Conservation (phyloP, 2,329 filamentous ascomycete genomes). For the Pestalotiopsis sp. region DNA sequence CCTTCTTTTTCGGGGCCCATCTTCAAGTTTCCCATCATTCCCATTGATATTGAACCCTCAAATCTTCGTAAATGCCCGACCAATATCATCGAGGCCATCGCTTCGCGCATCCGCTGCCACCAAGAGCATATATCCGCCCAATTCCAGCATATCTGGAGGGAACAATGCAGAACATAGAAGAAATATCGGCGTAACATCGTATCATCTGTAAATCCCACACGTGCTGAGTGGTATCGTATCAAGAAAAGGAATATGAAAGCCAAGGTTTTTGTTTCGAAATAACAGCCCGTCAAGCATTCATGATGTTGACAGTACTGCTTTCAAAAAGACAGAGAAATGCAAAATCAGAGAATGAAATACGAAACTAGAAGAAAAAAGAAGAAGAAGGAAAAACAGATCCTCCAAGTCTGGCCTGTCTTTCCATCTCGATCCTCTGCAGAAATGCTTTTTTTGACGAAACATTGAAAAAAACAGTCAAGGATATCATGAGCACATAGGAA, state of each 20-base stretch:
- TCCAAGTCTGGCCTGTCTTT: constrained; percentile 1
- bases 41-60: background rate
- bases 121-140: background rate
- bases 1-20: background rate
- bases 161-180: constrained; percentile 2
- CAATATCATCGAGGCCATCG: background rate
- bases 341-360: constrained; percentile 25
- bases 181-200: constrained; percentile 23
- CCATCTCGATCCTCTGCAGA: background rate
- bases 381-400: constrained; percentile 12
- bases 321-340: constrained; percentile 24
- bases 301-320: constrained; percentile 18
- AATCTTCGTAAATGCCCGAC: background rate
- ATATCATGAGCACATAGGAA: constrained; percentile 5
- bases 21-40: background rate
- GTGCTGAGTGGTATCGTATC: constrained; percentile 35
- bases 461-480: background rate
- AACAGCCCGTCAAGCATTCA: background rate
- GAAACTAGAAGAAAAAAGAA: constrained; percentile 29
- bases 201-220: constrained; percentile 27
- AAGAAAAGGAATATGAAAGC: constrained; percentile 26
- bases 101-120: background rate
- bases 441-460: constrained; percentile 2
- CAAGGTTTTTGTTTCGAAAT: constrained; percentile 11
- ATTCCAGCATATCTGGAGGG: background rate